Evolutionary conservation across 768 basidiomycete species (phyloP).

Genomic region (Pisolithus albus): DNA sequence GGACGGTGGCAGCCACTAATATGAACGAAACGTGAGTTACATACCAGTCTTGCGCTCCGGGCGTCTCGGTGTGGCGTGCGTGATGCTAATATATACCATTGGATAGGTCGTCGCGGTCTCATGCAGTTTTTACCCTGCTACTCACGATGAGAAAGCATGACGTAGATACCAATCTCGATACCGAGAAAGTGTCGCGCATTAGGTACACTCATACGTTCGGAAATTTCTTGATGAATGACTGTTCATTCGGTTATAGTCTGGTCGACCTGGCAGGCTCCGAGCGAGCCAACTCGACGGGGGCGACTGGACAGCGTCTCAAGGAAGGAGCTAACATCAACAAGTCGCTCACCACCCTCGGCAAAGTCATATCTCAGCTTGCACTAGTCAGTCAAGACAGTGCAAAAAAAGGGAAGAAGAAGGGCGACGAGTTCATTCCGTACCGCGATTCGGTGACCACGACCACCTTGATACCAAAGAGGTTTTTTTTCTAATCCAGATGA

Average conservation of each 20-base stretch:
- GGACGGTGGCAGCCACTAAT: conserved; percentile 97
- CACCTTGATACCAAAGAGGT: background rate
- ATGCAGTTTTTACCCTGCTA: conserved; percentile 95
- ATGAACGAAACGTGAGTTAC: conserved; percentile 97
- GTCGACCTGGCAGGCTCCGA: conserved; percentile 97
- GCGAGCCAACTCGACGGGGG: conserved; percentile 95
- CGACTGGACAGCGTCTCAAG: conserved; percentile 91
- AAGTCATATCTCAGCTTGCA: conserved; percentile 92
- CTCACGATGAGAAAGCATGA: conserved; percentile 91
- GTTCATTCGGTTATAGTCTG: conserved; percentile 43
- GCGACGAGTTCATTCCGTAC: conserved; percentile 92
- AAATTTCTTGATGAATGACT: background rate
- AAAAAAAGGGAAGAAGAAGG: conserved; percentile 88
- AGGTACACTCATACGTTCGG: conserved; percentile 41
- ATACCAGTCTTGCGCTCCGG: background rate
- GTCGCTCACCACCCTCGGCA: conserved; percentile 93
- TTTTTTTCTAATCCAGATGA: background rate
- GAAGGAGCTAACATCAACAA: conserved; percentile 99
- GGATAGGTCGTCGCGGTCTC: conserved; percentile 84
- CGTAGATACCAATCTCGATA: conserved; percentile 75
- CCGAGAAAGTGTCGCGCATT: conserved; percentile 98
- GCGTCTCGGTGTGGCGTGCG: background rate
- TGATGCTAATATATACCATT: background rate
- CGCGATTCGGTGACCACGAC: conserved; percentile 77
- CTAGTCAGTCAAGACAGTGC: conserved; percentile 44